A percentile compares a stretch with the other conserved stretches of the same genome.
Conservation (phyloP, 176 grass and related monocot species). For the Oryza nivara region DNA sequence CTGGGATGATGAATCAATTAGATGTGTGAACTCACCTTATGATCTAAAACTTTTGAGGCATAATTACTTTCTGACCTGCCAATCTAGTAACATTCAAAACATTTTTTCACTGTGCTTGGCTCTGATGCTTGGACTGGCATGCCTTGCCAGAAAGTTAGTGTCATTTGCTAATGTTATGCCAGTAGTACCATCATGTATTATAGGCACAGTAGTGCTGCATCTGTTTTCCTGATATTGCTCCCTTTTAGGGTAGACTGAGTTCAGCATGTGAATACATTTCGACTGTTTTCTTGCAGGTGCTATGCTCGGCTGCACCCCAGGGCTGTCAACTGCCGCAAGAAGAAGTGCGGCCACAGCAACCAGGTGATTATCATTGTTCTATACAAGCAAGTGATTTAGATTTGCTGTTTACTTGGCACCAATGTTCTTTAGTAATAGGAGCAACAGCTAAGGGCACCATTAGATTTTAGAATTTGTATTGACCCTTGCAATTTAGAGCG, state of each 20-base stretch:
- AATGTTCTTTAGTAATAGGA: not conserved
- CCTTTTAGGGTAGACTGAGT: not conserved
- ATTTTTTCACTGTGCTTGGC: not conserved
- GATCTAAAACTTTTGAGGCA: constrained; percentile 64
- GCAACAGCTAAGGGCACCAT: too few relatives aligned
- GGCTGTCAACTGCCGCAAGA: constrained; percentile 97
- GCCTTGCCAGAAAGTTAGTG: not conserved
- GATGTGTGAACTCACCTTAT: constrained; percentile 48
- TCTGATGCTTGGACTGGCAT: not conserved
- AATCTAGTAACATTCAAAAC: not conserved
- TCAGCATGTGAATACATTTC: not conserved
- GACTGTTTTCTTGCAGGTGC: constrained; percentile 41
- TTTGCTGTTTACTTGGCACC: not conserved
- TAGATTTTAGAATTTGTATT: not conserved
- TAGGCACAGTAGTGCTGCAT: not conserved
- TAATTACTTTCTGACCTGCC: constrained; percentile 41
- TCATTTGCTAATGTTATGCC: not conserved
- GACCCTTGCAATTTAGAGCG: not conserved
- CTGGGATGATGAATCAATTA: constrained; percentile 62
- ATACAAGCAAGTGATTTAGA: not conserved
- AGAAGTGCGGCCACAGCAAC: constrained; percentile 98
- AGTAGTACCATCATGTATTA: not conserved
- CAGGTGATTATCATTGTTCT: constrained; percentile 39
- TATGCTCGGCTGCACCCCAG: constrained; percentile 88
- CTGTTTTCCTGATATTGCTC: not conserved